A percentile compares a stretch with the other conserved stretches of the same genome.
Conservation (phyloP, 2,329 filamentous ascomycete species). For the Aspergillus tubingensis region DNA sequence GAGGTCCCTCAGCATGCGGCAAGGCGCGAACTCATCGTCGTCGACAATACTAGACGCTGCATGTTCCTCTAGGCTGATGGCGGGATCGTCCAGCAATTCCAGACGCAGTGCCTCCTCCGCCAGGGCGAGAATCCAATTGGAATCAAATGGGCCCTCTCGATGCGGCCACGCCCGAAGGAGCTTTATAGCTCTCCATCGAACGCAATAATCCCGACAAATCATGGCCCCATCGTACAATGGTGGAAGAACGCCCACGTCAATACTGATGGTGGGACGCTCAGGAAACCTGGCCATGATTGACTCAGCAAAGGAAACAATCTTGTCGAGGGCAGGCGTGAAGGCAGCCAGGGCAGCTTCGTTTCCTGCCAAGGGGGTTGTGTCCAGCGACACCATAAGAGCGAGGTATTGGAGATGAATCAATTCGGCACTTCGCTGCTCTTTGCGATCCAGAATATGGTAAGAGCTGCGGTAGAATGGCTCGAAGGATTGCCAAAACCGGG, state of each 20-base stretch:
- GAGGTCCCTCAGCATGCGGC: no score
- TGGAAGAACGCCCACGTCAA: neutral
- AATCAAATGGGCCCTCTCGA: no score
- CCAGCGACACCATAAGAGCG: neutral
- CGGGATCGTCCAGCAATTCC: no score
- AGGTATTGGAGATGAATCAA: neutral
- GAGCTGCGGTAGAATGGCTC: neutral
- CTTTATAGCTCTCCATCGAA: constrained; percentile 1
- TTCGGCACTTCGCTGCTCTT: neutral
- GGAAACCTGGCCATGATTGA: neutral
- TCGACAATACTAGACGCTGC: no score
- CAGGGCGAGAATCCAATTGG: no score
- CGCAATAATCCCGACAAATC: neutral
- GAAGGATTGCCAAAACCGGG: neutral
- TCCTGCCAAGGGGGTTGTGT: no score
- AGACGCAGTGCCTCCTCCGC: no score
- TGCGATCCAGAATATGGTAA: neutral
- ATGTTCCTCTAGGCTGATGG: no score
- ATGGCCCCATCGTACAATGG: neutral
- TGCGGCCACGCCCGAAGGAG: constrained; percentile 5
- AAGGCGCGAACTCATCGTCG: no score
- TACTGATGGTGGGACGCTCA: neutral
- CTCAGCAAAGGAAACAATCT: neutral
- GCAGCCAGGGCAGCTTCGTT: neutral
- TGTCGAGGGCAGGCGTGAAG: neutral